phyloP scores from a whole-genome alignment of 345 rosid genomes.

The Dovyalis caffra region DNA sequence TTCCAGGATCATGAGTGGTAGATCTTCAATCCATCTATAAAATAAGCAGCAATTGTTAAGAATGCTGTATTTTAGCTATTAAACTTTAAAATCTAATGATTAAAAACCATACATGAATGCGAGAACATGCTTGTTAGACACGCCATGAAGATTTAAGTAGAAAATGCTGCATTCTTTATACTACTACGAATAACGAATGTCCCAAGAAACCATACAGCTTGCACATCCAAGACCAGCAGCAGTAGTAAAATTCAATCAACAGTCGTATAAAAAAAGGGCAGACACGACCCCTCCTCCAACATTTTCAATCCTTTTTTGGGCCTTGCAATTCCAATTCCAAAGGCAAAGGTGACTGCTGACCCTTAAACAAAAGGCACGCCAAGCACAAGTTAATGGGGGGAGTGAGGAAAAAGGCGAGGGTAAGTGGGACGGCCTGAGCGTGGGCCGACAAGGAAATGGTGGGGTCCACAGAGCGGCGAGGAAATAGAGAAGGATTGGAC shows the following conservation, averaged over 20 bases:
- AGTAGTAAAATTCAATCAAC: background rate
- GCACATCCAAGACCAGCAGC: background rate
- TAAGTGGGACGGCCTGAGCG: slow-evolving; percentile 35
- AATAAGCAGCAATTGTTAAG: too few species aligned
- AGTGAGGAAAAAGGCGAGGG: slow-evolving; percentile 17
- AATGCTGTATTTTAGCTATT: too few species aligned
- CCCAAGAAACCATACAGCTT: background rate
- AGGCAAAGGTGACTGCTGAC: background rate
- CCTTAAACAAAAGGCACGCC: slow-evolving; percentile 24
- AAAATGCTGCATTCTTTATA: background rate
- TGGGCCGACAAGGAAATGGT: slow-evolving; percentile 43
- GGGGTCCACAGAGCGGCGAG: slow-evolving; percentile 43
- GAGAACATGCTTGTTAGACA: background rate
- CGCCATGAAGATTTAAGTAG: background rate
- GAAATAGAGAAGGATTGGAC: slow-evolving; percentile 25
- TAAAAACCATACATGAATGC: background rate
- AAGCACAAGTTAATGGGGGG: slow-evolving; percentile 34
- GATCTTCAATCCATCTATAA: too few species aligned
- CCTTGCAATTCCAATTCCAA: too few species aligned
- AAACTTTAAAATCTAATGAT: background rate
- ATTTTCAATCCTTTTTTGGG: background rate
- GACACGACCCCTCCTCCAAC: too few species aligned
- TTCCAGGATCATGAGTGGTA: too few species aligned
- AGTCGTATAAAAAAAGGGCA: background rate
- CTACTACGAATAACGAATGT: background rate